These are phyloP conservation scores for Viola odorata DNA, from an alignment of 345 rosid species.

Conservation along the genomic window DNA sequence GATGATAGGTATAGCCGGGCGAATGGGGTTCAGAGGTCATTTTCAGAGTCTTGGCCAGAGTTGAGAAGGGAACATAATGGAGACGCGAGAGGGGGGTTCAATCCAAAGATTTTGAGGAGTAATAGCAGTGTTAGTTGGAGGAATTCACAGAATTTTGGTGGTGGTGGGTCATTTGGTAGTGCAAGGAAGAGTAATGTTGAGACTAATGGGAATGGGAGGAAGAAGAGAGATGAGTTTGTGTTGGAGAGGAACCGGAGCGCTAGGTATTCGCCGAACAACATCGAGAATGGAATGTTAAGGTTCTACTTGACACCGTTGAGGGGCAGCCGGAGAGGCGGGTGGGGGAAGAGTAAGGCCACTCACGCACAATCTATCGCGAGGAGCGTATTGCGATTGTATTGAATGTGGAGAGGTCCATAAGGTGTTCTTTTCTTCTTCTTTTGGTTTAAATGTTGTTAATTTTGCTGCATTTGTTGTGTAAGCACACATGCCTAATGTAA, in stretches of 20 bases:
- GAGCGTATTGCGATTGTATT: constrained; percentile 72
- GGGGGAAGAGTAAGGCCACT: constrained; percentile 49
- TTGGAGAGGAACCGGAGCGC: constrained; percentile 81
- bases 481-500: constrained; percentile 47
- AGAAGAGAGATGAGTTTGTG: constrained; percentile 58
- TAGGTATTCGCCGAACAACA: constrained; percentile 68
- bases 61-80: constrained; percentile 58
- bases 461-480: constrained; percentile 50
- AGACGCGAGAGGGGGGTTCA: constrained; percentile 50
- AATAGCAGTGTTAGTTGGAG: constrained; percentile 97
- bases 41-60: constrained; percentile 87
- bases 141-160: constrained; percentile 44
- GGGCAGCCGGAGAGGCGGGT: constrained; percentile 53
- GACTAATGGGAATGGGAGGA: constrained; percentile 47
- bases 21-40: constrained; percentile 64
- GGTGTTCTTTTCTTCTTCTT: constrained; percentile 28
- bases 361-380: constrained; percentile 69
- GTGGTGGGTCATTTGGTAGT: constrained; percentile 38
- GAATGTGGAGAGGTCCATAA: constrained; percentile 24
- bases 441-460: constrained; percentile 35
- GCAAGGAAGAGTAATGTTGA: constrained; percentile 58
- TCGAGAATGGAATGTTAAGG: constrained; percentile 73
- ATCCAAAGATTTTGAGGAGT: constrained; percentile 75
- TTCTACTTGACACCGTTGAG: constrained; percentile 74
- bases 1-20: constrained; percentile 63